A percentile compares a stretch with the other conserved stretches of the same genome.
Evolutionary conservation across 169 alveolate genomes (phyloP).

Genomic region (Plasmodium ovale): DNA sequence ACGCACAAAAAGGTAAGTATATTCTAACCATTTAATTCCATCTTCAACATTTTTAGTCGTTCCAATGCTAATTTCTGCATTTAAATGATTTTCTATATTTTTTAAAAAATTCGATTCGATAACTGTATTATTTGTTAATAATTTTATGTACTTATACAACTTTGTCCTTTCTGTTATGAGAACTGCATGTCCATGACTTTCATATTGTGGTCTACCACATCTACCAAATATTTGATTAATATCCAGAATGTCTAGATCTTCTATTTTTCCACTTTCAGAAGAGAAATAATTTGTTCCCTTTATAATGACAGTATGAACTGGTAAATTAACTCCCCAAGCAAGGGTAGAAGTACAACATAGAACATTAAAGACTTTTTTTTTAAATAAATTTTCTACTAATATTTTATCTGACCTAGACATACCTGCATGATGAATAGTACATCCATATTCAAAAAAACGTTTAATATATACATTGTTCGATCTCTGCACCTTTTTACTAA

Average conservation of each 20-base stretch:
- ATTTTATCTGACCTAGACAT: constrained; percentile 96
- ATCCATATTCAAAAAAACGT: constrained; percentile 94
- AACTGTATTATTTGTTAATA: constrained; percentile 82
- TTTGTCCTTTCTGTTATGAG: constrained; percentile 84
- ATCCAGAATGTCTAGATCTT: constrained; percentile 97
- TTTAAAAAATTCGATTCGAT: constrained; percentile 83
- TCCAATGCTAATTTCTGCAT: constrained; percentile 98
- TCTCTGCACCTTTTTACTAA: constrained; percentile 58
- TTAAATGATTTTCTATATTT: constrained; percentile 87
- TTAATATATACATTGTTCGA: constrained; percentile 65
- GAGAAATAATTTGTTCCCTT: constrained; percentile 99
- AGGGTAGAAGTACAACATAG: constrained; percentile 99
- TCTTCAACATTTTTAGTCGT: constrained; percentile 92
- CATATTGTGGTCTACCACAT: constrained; percentile 99
- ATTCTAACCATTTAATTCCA: constrained; percentile 95
- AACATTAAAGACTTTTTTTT: constrained; percentile 95
- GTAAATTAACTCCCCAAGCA: constrained; percentile 99
- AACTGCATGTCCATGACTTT: constrained; percentile 95
- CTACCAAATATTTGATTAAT: constrained; percentile 99
- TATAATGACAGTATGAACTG: constrained; percentile 99
- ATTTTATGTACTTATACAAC: constrained; percentile 79
- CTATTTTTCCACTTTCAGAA: constrained; percentile 97
- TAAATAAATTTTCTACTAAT: constrained; percentile 97
- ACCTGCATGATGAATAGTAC: constrained; percentile 99
- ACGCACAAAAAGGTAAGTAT: constrained; percentile 94